A percentile compares a stretch with the other conserved stretches of the same genome.
Evolutionary conservation across 2,329 filamentous ascomycete species (phyloP).

Genomic region (Colletotrichum sp.): DNA sequence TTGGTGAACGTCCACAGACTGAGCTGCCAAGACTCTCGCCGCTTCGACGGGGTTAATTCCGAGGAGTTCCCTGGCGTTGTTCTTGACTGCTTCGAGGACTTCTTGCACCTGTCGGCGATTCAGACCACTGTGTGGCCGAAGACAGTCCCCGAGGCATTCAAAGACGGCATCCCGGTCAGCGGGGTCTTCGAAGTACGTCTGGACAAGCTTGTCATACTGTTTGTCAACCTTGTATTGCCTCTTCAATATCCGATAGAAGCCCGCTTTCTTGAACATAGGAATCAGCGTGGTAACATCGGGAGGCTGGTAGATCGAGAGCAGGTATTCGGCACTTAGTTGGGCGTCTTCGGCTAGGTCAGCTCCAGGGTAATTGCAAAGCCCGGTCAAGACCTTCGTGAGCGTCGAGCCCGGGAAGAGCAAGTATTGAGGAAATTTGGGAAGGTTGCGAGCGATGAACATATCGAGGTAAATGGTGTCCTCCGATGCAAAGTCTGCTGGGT

Average conservation of each 20-base stretch:
- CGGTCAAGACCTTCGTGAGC: constrained; percentile 78
- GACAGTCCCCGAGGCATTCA: constrained; percentile 76
- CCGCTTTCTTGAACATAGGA: constrained; percentile 76
- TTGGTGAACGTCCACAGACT: constrained; percentile 70
- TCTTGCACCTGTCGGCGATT: constrained; percentile 74
- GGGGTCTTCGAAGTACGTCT: constrained; percentile 84
- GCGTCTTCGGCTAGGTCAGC: constrained; percentile 87
- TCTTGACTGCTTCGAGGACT: constrained; percentile 69
- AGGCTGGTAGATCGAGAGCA: constrained; percentile 92
- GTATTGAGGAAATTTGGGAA: constrained; percentile 97
- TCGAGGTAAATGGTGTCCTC: constrained; percentile 93
- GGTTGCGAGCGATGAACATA: constrained; percentile 96
- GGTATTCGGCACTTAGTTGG: constrained; percentile 94
- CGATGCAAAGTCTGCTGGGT: constrained; percentile 72
- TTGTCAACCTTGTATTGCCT: constrained; percentile 81
- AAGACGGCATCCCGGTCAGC: constrained; percentile 80
- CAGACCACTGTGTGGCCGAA: constrained; percentile 68
- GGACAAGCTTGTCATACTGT: constrained; percentile 78
- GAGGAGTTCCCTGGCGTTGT: constrained; percentile 70
- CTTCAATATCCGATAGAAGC: constrained; percentile 92
- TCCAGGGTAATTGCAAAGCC: constrained; percentile 84
- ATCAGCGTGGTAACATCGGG: constrained; percentile 80
- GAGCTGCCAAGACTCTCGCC: constrained; percentile 67
- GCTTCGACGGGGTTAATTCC: constrained; percentile 69
- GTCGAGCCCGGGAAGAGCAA: constrained; percentile 88